Percentiles rank a stretch among this genome's conserved stretches.
Conservation (phyloP, 352 stramenopile species). For the Pythium dissimile region DNA sequence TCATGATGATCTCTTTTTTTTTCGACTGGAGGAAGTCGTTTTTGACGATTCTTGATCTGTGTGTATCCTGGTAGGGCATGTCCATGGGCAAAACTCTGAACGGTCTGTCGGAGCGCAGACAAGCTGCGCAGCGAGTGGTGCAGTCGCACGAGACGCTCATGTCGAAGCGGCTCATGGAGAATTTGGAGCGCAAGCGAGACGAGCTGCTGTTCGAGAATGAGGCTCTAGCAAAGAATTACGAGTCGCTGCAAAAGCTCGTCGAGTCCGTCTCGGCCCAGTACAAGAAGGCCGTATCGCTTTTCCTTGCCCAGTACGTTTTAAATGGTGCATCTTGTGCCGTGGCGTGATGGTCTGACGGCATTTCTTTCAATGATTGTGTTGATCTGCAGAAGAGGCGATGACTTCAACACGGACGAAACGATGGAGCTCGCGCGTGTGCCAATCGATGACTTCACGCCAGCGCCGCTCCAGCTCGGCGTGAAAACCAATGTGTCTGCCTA, state of each 20-base stretch:
- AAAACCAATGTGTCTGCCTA: constrained; percentile 53
- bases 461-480: constrained; percentile 58
- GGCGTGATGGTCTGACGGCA: too few species aligned
- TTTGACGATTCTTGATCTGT: constrained; percentile 1
- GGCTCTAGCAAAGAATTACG: constrained; percentile 48
- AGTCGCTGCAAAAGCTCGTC: constrained; percentile 51
- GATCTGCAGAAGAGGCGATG: constrained; percentile 13
- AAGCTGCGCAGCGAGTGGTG: constrained; percentile 22
- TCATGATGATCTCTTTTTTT: not conserved
- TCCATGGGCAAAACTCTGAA: constrained; percentile 44
- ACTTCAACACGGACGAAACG: constrained; percentile 43
- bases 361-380: not conserved
- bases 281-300: constrained; percentile 67
- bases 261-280: constrained; percentile 67
- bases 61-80: constrained; percentile 31
- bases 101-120: constrained; percentile 29
- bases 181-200: constrained; percentile 55
- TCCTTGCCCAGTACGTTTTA: constrained; percentile 59
- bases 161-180: constrained; percentile 58
- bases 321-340: not conserved
- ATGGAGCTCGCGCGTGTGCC: constrained; percentile 44
- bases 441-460: constrained; percentile 64
- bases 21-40: too few species aligned
- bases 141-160: constrained; percentile 59
- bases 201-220: constrained; percentile 69